These are phyloP conservation scores for Acephala macrosclerotiorum DNA, from an alignment of 2,329 filamentous ascomycete species.

Conservation along the genomic window DNA sequence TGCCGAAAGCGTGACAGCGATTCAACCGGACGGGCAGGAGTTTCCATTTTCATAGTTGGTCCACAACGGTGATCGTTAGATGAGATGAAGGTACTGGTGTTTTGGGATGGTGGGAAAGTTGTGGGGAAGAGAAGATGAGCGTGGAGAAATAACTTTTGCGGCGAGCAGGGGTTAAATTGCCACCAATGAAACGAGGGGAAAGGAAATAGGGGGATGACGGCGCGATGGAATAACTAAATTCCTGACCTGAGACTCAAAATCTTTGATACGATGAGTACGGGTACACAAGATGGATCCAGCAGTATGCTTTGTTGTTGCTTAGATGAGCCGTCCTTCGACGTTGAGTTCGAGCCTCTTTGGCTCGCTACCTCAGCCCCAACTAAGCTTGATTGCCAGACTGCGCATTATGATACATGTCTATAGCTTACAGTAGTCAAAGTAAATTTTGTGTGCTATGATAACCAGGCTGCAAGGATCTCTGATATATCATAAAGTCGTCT, in stretches of 20 bases:
- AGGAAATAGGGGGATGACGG: background rate
- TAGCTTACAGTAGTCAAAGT: too few species aligned
- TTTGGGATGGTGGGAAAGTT: background rate
- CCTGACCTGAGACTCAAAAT: background rate
- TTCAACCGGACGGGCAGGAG: background rate
- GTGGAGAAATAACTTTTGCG: constrained; percentile 12
- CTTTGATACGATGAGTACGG: background rate
- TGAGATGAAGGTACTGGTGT: constrained; percentile 9
- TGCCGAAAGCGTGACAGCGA: constrained; percentile 8
- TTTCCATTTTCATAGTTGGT: background rate
- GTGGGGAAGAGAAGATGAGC: background rate
- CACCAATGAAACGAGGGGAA: constrained; percentile 23
- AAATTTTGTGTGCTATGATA: too few species aligned
- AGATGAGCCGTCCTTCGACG: too few species aligned
- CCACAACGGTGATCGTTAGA: background rate
- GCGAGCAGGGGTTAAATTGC: constrained; percentile 24
- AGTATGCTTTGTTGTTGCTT: too few species aligned
- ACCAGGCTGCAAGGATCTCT: too few species aligned
- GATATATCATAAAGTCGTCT: too few species aligned
- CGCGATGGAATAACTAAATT: constrained; percentile 8
- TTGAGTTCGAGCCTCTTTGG: too few species aligned
- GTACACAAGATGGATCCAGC: too few species aligned
- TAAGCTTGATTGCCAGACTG: too few species aligned
- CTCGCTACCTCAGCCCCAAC: too few species aligned
- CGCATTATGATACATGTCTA: too few species aligned